Percentiles rank a stretch among this genome's conserved stretches.
These are phyloP conservation scores for Trichoderma citrinoviride DNA, from an alignment of 2,329 filamentous ascomycete species.

Conservation along the genomic window DNA sequence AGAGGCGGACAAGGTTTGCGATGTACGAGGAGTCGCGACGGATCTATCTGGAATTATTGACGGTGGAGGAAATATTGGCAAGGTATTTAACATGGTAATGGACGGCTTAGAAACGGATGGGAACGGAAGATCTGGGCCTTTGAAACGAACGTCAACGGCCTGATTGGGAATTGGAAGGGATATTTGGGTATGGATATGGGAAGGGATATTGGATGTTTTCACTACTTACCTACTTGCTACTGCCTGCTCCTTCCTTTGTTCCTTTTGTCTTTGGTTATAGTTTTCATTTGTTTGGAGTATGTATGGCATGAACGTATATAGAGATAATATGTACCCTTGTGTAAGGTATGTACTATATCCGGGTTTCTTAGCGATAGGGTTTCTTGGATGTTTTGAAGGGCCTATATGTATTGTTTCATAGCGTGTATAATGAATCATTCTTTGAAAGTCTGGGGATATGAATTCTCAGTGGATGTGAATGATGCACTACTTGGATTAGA, in stretches of 20 bases:
- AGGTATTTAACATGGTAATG: constrained; percentile 2
- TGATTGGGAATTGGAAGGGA: background rate
- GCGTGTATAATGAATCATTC: background rate
- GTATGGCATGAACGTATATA: background rate
- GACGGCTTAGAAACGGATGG: background rate
- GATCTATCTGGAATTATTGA: background rate
- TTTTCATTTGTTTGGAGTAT: background rate
- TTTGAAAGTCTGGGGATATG: too few relatives aligned
- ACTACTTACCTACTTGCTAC: too few relatives aligned
- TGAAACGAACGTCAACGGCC: constrained; percentile 2
- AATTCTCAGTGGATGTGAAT: too few relatives aligned
- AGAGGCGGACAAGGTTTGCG: background rate
- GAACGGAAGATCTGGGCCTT: background rate
- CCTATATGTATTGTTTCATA: background rate
- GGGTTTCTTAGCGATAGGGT: background rate
- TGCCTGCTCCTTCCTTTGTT: background rate
- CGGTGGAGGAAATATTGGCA: background rate
- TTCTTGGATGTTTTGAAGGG: background rate
- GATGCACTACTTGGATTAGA: too few relatives aligned
- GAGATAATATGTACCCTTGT: background rate
- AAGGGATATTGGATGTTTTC: background rate
- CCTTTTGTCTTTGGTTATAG: background rate
- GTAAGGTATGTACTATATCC: background rate
- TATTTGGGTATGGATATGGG: background rate
- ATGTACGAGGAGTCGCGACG: background rate